Percentiles rank a stretch among this genome's conserved stretches.
phyloP scores from a whole-genome alignment of 257 asterid genomes.

The Lantana camara region DNA sequence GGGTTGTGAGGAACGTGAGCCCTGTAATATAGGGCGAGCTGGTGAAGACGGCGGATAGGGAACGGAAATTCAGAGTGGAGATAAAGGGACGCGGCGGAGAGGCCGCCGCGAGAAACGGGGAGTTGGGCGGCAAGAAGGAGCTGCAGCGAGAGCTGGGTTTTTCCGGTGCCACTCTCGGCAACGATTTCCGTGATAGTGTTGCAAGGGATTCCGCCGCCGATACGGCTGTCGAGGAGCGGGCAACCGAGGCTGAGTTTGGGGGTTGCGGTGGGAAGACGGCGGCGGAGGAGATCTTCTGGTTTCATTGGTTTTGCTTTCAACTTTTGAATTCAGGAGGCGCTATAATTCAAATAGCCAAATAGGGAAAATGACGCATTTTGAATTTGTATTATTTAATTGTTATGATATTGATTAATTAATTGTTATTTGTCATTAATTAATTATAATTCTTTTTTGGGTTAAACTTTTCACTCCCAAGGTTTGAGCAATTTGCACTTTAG shows the following conservation, averaged over 20 bases:
- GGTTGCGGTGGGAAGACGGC: constrained; percentile 43
- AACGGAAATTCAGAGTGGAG: constrained; percentile 91
- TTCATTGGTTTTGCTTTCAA: constrained; percentile 35
- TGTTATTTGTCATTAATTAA: too few relatives aligned
- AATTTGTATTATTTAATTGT: too few relatives aligned
- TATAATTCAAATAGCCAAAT: background rate
- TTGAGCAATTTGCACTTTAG: too few relatives aligned
- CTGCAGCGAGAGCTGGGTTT: constrained; percentile 88
- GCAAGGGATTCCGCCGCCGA: constrained; percentile 86
- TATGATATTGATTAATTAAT: too few relatives aligned
- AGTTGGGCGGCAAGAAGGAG: constrained; percentile 85
- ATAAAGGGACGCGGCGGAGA: constrained; percentile 75
- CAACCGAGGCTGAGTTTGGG: constrained; percentile 66
- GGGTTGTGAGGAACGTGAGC: constrained; percentile 50
- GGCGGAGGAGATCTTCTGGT: constrained; percentile 64
- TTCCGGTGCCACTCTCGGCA: constrained; percentile 92
- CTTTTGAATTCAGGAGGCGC: constrained; percentile 17
- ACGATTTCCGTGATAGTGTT: constrained; percentile 78
- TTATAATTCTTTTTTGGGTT: too few relatives aligned
- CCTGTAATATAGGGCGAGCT: constrained; percentile 44
- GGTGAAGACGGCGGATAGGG: constrained; percentile 80
- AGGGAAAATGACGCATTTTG: background rate
- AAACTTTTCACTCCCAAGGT: too few relatives aligned
- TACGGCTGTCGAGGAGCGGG: constrained; percentile 65
- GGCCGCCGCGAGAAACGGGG: constrained; percentile 73